Conservation (phyloP, 495 filamentous ascomycete species). For the Neurospora sp. region DNA sequence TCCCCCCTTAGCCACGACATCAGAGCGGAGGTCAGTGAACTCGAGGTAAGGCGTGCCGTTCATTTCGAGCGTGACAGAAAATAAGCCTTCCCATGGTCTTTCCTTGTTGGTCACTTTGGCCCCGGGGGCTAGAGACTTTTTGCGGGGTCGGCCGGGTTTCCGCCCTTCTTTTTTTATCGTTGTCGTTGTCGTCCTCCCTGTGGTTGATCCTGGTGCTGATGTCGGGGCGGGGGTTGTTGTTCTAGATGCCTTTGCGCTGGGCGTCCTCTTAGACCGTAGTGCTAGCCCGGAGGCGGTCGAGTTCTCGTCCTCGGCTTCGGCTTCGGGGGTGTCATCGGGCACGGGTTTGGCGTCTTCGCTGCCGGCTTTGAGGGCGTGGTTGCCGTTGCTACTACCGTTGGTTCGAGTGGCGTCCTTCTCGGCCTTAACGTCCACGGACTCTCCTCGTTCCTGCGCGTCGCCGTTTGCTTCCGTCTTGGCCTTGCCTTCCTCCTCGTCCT, state of each 20-base stretch:
- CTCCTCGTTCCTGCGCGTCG: background rate
- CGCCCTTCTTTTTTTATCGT: background rate
- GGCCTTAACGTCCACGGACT: slow-evolving; percentile 32
- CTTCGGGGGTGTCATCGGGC: slow-evolving; percentile 12
- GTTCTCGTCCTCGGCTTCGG: background rate
- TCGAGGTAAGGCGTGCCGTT: slow-evolving; percentile 29
- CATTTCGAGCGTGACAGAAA: slow-evolving; percentile 28
- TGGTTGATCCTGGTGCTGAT: slow-evolving; percentile 2
- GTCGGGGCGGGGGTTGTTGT: background rate
- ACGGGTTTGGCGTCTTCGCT: slow-evolving; percentile 19
- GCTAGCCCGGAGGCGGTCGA: background rate
- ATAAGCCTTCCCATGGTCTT: slow-evolving; percentile 35
- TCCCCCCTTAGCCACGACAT: slow-evolving; percentile 23
- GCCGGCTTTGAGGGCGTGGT: slow-evolving; percentile 16
- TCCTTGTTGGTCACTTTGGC: slow-evolving; percentile 11
- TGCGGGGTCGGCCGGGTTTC: slow-evolving; percentile 16
- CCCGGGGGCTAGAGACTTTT: background rate
- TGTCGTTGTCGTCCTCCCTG: background rate
- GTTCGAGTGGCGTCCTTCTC: slow-evolving; percentile 18
- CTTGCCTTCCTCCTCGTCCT: slow-evolving; percentile 25
- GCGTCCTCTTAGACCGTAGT: background rate
- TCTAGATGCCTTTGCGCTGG: slow-evolving; percentile 1
- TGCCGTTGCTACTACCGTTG: slow-evolving; percentile 20
- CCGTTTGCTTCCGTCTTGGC: background rate
- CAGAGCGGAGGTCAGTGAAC: slow-evolving; percentile 33